These are phyloP conservation scores for Quercus rubra DNA, from an alignment of 306 rosid species.

Conservation along the genomic window DNA sequence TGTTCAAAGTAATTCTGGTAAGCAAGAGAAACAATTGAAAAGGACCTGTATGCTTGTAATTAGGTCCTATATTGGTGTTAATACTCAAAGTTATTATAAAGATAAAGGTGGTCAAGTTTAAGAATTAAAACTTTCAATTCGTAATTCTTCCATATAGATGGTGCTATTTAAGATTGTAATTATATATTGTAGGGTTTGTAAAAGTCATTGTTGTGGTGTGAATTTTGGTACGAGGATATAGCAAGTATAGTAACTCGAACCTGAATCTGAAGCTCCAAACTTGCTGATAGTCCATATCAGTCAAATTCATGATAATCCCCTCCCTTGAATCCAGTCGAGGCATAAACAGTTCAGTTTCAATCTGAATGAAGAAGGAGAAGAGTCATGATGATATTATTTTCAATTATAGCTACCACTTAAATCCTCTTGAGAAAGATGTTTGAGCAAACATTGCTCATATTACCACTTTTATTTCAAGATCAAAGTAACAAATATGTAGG, in stretches of 20 bases:
- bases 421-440: not conserved
- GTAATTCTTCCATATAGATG: too few relatives aligned
- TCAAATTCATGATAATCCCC: conserved; percentile 9
- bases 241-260: not conserved
- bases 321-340: conserved; percentile 10
- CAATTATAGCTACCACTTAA: not conserved
- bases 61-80: too few relatives aligned
- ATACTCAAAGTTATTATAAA: too few relatives aligned
- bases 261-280: conserved; percentile 35
- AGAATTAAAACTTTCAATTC: too few relatives aligned
- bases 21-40: too few relatives aligned
- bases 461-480: not conserved
- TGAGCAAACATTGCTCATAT: not conserved
- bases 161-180: not conserved
- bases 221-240: not conserved
- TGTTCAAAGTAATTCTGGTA: too few relatives aligned
- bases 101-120: too few relatives aligned
- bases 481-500: not conserved
- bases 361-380: not conserved
- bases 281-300: conserved; percentile 21
- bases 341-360: conserved; percentile 26
- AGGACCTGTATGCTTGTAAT: too few relatives aligned
- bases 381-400: too few relatives aligned
- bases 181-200: not conserved
- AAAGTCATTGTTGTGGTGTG: not conserved